Base-by-base conservation (phyloP, 1,284 basidiomycete species). In the Fomitopsis schrenkii region DNA sequence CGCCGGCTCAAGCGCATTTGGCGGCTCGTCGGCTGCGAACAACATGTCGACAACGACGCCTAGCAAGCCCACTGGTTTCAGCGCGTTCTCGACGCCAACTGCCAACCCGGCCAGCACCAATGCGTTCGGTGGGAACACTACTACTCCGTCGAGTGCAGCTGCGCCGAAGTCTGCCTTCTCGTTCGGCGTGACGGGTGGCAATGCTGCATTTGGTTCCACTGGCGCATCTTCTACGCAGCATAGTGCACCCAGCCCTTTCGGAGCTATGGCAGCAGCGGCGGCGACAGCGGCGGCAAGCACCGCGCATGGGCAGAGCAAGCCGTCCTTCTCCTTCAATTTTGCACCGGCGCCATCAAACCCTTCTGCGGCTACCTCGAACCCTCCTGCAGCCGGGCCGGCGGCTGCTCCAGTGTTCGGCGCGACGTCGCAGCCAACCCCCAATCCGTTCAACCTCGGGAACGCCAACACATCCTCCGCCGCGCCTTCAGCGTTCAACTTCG, bases 401-500 rank as follows among this genome's bases (percentile, higher is more conserved):
- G 44, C 64, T 1, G 33, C 64, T 9, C 54, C 66, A 26, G 28
- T 59, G 12, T 58, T 66, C 48, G 63, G 63, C 14, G 48, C 62
- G 46, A 59, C 61, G 9, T 62, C 59, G 6, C 56, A 55, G 33
- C 41, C 63, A 5, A 55, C 58, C n/a, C 57, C 63, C n/a, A 46
- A 36, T 44, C 46, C 64, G n/a, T 65, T 63, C 54, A 53, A 44
- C 33, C 58, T 55, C 42, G 48, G 50, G 9, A 58, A 50, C 50
- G 40, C 48, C 8, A 58, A 50, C 50, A 22, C 64, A 41, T 22
- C 53, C 17, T 33, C 62, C 17, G 54, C 53, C 7, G 26, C 26
- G 15, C 61, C 65, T n/a, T 57, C 63, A 15, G 60, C 74, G 5
- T 79, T 79, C 65, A 70, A 72, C 40, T 79, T 79, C 60, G 64